Conservation (phyloP, 2,329 filamentous ascomycete species). For the Fusarium lateritium region DNA sequence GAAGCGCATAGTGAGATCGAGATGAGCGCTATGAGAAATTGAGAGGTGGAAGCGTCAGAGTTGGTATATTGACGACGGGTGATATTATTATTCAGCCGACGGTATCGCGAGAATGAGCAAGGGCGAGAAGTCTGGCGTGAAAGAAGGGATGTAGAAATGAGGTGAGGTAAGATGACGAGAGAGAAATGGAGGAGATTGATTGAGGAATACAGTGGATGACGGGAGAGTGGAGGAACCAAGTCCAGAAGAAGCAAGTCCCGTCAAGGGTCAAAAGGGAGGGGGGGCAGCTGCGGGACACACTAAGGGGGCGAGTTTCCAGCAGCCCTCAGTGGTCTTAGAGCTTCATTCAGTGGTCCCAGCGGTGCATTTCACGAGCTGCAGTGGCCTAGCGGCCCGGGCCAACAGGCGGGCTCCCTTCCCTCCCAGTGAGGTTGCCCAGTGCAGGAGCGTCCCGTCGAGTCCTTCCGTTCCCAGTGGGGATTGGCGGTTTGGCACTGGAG, state of each 20-base stretch:
- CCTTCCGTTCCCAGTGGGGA: conserved; percentile 30
- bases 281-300: conserved; percentile 23
- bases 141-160: conserved; percentile 15
- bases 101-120: conserved; percentile 5
- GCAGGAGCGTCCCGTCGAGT: conserved; percentile 33
- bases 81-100: background rate
- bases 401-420: conserved; percentile 20
- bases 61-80: background rate
- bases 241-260: conserved; percentile 40
- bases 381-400: conserved; percentile 37
- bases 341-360: conserved; percentile 38
- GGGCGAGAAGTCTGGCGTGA: conserved; percentile 16
- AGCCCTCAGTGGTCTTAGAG: conserved; percentile 36
- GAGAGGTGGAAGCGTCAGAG: conserved; percentile 17
- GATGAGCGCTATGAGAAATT: conserved; percentile 24
- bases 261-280: conserved; percentile 24
- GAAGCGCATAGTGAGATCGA: conserved; percentile 43
- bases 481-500: conserved; percentile 35
- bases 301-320: conserved; percentile 40
- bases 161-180: conserved; percentile 30
- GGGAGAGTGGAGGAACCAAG: conserved; percentile 44
- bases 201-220: conserved; percentile 41
- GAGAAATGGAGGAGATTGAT: conserved; percentile 22
- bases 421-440: conserved; percentile 23
- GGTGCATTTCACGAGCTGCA: conserved; percentile 44